phyloP scores from a whole-genome alignment of 1,284 basidiomycete genomes.

The Trichosporon asahii region DNA sequence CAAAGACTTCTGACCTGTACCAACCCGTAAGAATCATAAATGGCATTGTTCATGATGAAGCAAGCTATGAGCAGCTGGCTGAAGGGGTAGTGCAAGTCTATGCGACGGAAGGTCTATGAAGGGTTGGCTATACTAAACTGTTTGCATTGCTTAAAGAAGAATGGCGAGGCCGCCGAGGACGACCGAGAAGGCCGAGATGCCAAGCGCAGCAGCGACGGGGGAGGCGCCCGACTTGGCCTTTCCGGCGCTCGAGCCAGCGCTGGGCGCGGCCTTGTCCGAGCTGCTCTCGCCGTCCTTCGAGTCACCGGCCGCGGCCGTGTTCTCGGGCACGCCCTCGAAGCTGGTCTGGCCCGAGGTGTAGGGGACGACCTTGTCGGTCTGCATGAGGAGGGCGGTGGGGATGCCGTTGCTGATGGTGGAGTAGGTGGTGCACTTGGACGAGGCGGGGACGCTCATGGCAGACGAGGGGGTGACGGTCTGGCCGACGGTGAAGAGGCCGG shows the following conservation, averaged over 20 bases:
- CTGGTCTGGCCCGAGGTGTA: neutral
- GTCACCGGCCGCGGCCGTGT: neutral
- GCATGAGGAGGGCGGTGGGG: conserved; percentile 26
- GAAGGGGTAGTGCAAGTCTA: neutral
- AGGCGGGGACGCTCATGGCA: conserved; percentile 46
- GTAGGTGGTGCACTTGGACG: conserved; percentile 51
- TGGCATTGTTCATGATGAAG: neutral
- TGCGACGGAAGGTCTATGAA: neutral
- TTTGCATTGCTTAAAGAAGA: neutral
- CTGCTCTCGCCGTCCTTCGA: conserved; percentile 28
- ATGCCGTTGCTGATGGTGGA: conserved; percentile 44
- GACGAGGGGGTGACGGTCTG: conserved; percentile 46
- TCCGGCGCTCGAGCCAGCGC: neutral
- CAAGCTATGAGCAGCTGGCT: neutral
- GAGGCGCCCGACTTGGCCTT: conserved; percentile 7
- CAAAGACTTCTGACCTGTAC: no score
- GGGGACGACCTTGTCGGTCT: neutral
- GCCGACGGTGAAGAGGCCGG: conserved; percentile 46
- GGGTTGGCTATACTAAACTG: neutral
- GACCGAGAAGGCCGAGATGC: neutral
- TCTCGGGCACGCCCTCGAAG: conserved; percentile 25
- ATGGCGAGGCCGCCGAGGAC: neutral
- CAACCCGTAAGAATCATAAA: neutral
- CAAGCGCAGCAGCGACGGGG: conserved; percentile 13
- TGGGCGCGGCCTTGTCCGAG: conserved; percentile 30